Base-by-base conservation (phyloP, 495 filamentous ascomycete species). In the Wilcoxina mikolae region DNA sequence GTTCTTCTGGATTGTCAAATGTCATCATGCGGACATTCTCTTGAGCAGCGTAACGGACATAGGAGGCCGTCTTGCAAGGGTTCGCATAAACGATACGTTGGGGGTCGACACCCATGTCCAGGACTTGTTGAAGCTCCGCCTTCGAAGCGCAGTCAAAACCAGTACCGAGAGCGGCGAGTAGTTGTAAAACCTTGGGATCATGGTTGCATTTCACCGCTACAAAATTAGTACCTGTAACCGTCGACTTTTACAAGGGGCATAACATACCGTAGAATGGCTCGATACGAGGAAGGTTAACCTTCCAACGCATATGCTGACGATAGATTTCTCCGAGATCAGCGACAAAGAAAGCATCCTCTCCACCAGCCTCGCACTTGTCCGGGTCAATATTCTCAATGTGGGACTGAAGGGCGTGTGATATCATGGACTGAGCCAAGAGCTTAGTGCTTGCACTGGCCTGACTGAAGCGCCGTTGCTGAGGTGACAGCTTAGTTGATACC, bases 131-230 rank as follows among this genome's bases (percentile, higher is more conserved):
- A 60, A 99, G 95, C 73, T 99, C 91, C 50, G 79, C 73, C 77
- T 95, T 95, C 66, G 93, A 96, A 51, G 91, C 91, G 69, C 91
- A 99, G 71, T 99, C 91, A 69, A 99, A 99, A 56, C 93, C 91
- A 56, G 87, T 89, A 59, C 88, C 91, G 48, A 95, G 76, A 54
- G 78, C 76, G 58, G 86, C 79, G 65, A 99, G 79, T 51, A 96
- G 82, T 62, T 84, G 80, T 56, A 99, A 71, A 43, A 99, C 81
- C 69, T 85, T 84, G 2, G 82, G 79, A 69, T 96, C 91, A 10
- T 87, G 87, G 75, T 99, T 96, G 68, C 91, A 96, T 72, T 99
- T 99, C 72, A 99, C 88, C 56, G 91, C 90, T 94, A 44, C 53
- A 58, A 42, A 53, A 60, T 73, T 22, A 49, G 24, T 28, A 15